phyloP scores from a whole-genome alignment of 176 grass and related monocot genomes.

The Tuctoria greenei region DNA sequence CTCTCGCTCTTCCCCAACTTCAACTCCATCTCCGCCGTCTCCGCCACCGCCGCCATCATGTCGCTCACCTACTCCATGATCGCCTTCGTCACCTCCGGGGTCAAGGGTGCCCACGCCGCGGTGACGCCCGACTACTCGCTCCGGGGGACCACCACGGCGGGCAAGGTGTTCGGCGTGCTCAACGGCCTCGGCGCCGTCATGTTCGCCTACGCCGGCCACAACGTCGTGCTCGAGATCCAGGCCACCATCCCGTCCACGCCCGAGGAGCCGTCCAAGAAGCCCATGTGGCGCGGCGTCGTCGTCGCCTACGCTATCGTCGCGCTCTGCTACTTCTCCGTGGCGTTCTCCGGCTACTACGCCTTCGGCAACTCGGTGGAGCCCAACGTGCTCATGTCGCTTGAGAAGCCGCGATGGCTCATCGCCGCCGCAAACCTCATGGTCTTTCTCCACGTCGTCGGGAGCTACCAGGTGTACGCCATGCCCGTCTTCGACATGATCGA shows the following conservation, averaged over 20 bases:
- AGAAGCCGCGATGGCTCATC: conserved; percentile 54
- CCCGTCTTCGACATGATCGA: conserved; percentile 68
- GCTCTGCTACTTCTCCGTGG: conserved; percentile 67
- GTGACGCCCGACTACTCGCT: conserved; percentile 21
- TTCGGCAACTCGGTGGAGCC: conserved; percentile 42
- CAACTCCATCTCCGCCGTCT: conserved; percentile 59
- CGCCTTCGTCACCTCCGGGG: conserved; percentile 39
- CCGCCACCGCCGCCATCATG: conserved; percentile 61
- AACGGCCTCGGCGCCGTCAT: conserved; percentile 41
- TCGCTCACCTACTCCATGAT: conserved; percentile 62
- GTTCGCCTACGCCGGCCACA: conserved; percentile 50
- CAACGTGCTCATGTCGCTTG: conserved; percentile 35
- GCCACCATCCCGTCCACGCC: conserved; percentile 63
- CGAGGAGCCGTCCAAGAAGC: conserved; percentile 50
- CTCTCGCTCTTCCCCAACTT: conserved; percentile 59
- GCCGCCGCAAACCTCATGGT: conserved; percentile 61
- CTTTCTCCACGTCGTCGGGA: conserved; percentile 55
- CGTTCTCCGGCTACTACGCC: conserved; percentile 43
- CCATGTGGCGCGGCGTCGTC: conserved; percentile 65
- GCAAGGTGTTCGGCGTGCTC: conserved; percentile 43
- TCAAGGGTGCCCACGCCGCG: conserved; percentile 18
- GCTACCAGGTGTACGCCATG: conserved; percentile 72
- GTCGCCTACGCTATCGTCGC: conserved; percentile 53
- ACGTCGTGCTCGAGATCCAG: conserved; percentile 75
- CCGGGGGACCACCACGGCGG: conserved; percentile 7